Evolutionary conservation across 192 early-diverging fungal genomes (phyloP), one percentile per base, ranked within the genome.

Genomic region (Mortierella antarctica): DNA sequence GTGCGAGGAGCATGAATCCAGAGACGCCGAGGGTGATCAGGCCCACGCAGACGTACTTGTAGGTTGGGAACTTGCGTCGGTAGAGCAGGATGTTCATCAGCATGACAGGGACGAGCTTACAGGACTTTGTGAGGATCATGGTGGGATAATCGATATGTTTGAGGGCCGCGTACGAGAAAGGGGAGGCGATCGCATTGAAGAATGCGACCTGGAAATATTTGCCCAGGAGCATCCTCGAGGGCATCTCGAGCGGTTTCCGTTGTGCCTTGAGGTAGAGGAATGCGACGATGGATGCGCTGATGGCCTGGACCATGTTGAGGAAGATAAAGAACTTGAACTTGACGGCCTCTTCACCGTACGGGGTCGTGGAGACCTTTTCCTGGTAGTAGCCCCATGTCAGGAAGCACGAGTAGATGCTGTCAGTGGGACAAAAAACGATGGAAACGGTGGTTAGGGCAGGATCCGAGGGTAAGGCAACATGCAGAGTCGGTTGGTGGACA

Each of bases 71-170:
- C 18, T 88, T 89, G 51, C 93, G 89, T 47, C 94, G 90, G 81
- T 99, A 98, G 45, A 99, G 86, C 44, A 99, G 48, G 54, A 95
- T 91, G 82, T 95, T 96, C 98, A 99, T 99, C 54, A 96, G 44
- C 86, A 99, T 89, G 15, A 99, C 96, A 2, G 98, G 98, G 11
- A 99, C 90, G 67, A 99, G 89, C 76, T 98, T 98, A 88, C 96
- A 97, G 20, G 96, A 96, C 83, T 98, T 97, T 54, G 96, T 96
- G 40, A 99, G 85, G 46, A 98, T 97, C 90, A 98, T 90, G 15
- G 98, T 98, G 23, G 96, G 97, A 82, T 98, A 99, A 82, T 99
- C 96, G 75, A 99, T 95, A 79, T 98, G 94, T 53, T 89, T 90
- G 53, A 99, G 86, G 42, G 96, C 88, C 44, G 92, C 94, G 84